phyloP scores from a whole-genome alignment of 768 basidiomycete genomes.

The Termitomyces sp. region DNA sequence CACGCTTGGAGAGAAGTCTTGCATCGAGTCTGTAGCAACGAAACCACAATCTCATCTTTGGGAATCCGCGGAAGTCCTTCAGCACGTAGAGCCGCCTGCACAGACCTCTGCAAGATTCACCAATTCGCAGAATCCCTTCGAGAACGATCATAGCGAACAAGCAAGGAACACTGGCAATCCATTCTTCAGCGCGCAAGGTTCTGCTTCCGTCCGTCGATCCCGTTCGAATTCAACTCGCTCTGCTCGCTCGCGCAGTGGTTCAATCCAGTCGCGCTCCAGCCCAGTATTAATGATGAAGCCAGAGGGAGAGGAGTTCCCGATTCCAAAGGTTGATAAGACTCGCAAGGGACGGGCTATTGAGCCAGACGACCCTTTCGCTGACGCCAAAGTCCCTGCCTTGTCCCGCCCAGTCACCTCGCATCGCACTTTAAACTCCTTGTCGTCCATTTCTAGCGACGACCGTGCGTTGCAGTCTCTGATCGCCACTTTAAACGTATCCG shows the following conservation, averaged over 20 bases:
- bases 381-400: constrained; percentile 22
- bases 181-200: constrained; percentile 27
- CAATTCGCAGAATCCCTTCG: constrained; percentile 14
- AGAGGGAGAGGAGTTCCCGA: neutral
- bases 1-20: constrained; percentile 42
- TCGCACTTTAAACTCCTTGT: constrained; percentile 22
- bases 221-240: constrained; percentile 36
- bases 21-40: constrained; percentile 42
- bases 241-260: constrained; percentile 27
- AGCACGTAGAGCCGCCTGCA: constrained; percentile 26
- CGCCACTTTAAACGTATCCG: constrained; percentile 50
- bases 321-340: constrained; percentile 18
- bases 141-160: constrained; percentile 20
- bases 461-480: constrained; percentile 60
- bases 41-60: constrained; percentile 50
- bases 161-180: constrained; percentile 38
- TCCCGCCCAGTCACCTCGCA: constrained; percentile 31
- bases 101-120: constrained; percentile 19
- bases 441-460: constrained; percentile 39
- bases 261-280: constrained; percentile 29
- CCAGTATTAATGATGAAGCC: constrained; percentile 23
- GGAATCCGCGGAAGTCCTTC: constrained; percentile 64
- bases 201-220: constrained; percentile 16
- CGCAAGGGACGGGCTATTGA: constrained; percentile 12
- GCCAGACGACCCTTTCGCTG: constrained; percentile 32